A percentile compares a stretch with the other conserved stretches of the same genome.
phyloP scores from a whole-genome alignment of 257 asterid species.

The Prunella vulgaris region DNA sequence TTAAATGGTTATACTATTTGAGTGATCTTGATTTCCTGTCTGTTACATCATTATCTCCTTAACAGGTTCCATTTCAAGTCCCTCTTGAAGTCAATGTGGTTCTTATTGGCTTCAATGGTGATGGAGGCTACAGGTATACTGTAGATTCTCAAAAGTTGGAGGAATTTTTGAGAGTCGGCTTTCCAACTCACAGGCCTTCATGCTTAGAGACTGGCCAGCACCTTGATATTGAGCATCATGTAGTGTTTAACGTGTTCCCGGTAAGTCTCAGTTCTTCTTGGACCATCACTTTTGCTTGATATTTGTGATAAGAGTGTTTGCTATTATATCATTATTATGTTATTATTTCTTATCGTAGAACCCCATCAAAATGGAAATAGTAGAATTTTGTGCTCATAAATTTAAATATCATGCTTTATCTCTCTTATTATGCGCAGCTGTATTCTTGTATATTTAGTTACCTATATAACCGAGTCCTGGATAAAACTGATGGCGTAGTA shows the following conservation, averaged over 20 bases:
- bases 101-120: slow-evolving; percentile 85
- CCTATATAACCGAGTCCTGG: background rate
- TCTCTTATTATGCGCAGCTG: background rate
- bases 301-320: background rate
- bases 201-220: slow-evolving; percentile 95
- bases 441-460: background rate
- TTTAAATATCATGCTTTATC: background rate
- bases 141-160: slow-evolving; percentile 81
- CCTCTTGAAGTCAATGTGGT: slow-evolving; percentile 97
- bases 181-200: slow-evolving; percentile 86
- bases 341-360: background rate
- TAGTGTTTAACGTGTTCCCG: slow-evolving; percentile 78
- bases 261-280: slow-evolving; percentile 43
- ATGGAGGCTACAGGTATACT: slow-evolving; percentile 85
- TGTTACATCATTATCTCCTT: slow-evolving; percentile 16
- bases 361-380: background rate
- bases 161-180: slow-evolving; percentile 80
- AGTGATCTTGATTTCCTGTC: slow-evolving; percentile 13
- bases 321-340: background rate
- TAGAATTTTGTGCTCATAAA: slow-evolving; percentile 10
- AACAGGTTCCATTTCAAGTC: slow-evolving; percentile 97
- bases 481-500: background rate
- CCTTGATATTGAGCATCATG: slow-evolving; percentile 94
- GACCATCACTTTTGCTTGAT: slow-evolving; percentile 3
- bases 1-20: background rate